A percentile compares a stretch with the other conserved stretches of the same genome.
Conservation (phyloP, 2,329 filamentous ascomycete genomes). For the Stachybotrys chlorohalonatus region DNA sequence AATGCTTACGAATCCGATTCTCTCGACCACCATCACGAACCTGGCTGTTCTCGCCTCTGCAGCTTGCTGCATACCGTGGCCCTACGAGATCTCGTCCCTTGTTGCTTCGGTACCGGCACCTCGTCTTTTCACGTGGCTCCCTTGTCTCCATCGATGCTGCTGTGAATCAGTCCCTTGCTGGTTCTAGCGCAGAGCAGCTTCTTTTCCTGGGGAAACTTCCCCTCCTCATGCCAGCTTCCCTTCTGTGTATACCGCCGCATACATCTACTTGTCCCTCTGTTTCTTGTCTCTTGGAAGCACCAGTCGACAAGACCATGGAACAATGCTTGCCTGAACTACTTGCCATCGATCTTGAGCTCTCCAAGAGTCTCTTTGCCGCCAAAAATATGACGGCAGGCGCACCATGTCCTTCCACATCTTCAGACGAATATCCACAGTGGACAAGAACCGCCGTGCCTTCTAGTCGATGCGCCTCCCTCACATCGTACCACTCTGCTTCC, state of each 20-base stretch:
- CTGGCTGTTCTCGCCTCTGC: background rate
- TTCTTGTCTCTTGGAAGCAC: slow-evolving; percentile 5
- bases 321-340: slow-evolving; percentile 47
- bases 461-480: slow-evolving; percentile 13
- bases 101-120: background rate
- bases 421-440: slow-evolving; percentile 12
- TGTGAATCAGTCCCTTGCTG: background rate
- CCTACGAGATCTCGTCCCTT: background rate
- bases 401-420: slow-evolving; percentile 28
- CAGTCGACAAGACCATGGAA: slow-evolving; percentile 18
- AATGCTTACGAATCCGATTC: background rate
- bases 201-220: background rate
- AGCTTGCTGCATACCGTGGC: background rate
- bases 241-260: background rate
- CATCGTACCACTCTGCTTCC: slow-evolving; percentile 17
- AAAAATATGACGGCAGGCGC: slow-evolving; percentile 44
- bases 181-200: background rate
- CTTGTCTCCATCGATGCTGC: background rate
- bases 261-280: background rate
- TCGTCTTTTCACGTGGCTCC: background rate
- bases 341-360: slow-evolving; percentile 43
- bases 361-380: slow-evolving; percentile 36
- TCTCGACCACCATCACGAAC: background rate
- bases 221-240: background rate
- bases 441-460: slow-evolving; percentile 8